phyloP scores from a whole-genome alignment of 306 rosid species.

The Glycyrrhiza uralensis region DNA sequence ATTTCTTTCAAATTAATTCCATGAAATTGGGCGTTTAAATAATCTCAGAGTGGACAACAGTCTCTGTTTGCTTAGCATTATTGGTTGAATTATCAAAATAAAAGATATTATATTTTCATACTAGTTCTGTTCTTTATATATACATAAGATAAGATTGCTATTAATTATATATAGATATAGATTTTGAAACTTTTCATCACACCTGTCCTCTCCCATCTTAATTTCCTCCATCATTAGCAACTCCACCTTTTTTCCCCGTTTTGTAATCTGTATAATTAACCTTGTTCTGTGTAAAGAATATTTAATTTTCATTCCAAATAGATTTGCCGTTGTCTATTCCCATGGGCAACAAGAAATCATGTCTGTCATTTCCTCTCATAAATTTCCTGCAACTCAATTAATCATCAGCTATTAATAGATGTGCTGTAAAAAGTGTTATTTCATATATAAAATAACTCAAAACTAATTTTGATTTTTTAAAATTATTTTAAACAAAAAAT shows the following conservation, averaged over 20 bases:
- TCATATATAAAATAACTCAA: too few relatives aligned
- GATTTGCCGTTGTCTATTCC: background rate
- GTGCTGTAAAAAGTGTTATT: too few relatives aligned
- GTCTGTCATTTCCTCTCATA: background rate
- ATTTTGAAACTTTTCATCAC: background rate
- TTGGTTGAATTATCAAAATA: too few relatives aligned
- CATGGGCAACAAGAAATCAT: background rate
- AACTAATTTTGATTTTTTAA: too few relatives aligned
- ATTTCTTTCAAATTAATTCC: background rate
- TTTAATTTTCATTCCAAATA: background rate
- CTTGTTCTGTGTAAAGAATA: background rate
- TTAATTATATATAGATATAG: too few relatives aligned
- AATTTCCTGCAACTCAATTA: background rate
- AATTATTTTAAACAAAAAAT: too few relatives aligned
- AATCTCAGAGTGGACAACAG: conserved; percentile 18
- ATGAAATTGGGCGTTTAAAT: background rate
- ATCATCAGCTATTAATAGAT: too few relatives aligned
- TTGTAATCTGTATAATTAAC: background rate
- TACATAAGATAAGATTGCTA: background rate
- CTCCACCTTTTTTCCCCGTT: background rate
- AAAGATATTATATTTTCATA: background rate
- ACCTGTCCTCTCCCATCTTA: background rate
- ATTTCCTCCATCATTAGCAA: background rate
- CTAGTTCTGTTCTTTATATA: background rate
- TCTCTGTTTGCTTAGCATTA: too few relatives aligned